Evolutionary conservation across 495 filamentous ascomycete species (phyloP).

Genomic region (Glonium stellatum): DNA sequence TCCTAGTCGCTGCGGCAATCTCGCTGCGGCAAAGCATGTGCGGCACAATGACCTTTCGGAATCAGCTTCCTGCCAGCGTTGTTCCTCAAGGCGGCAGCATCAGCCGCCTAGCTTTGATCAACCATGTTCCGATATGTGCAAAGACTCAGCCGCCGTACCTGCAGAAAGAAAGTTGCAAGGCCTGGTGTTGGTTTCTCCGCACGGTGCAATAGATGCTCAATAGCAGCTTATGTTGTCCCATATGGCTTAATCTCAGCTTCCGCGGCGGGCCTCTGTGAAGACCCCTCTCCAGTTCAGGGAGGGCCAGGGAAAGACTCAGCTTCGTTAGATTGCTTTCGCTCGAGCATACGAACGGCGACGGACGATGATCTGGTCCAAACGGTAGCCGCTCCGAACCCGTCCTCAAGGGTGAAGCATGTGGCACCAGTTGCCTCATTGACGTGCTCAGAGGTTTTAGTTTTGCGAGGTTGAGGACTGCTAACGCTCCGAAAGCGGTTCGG

Average conservation of each 20-base stretch:
- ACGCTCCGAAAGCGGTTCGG: background rate
- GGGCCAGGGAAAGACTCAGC: background rate
- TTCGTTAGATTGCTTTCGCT: slow-evolving; percentile 16
- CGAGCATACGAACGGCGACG: slow-evolving; percentile 5
- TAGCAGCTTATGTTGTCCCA: slow-evolving; percentile 2
- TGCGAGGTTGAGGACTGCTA: background rate
- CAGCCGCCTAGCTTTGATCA: background rate
- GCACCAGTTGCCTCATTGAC: background rate
- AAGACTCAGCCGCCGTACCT: slow-evolving; percentile 19
- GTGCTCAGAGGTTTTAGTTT: background rate
- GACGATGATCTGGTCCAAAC: slow-evolving; percentile 3
- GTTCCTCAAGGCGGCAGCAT: background rate
- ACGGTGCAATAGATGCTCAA: slow-evolving; percentile 18
- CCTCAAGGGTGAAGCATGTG: background rate
- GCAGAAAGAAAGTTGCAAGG: slow-evolving; percentile 20
- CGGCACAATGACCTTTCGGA: slow-evolving; percentile 17
- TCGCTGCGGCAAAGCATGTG: slow-evolving; percentile 18
- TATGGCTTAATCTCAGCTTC: slow-evolving; percentile 21
- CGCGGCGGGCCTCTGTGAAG: background rate
- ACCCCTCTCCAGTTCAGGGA: background rate
- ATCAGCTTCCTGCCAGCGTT: slow-evolving; percentile 8
- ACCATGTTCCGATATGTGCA: slow-evolving; percentile 1
- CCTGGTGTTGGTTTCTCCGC: slow-evolving; percentile 10
- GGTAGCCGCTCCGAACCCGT: slow-evolving; percentile 5
- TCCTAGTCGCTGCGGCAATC: slow-evolving; percentile 14